These are phyloP conservation scores for Mycena venus DNA, from an alignment of 768 basidiomycete genomes.

Conservation along the genomic window DNA sequence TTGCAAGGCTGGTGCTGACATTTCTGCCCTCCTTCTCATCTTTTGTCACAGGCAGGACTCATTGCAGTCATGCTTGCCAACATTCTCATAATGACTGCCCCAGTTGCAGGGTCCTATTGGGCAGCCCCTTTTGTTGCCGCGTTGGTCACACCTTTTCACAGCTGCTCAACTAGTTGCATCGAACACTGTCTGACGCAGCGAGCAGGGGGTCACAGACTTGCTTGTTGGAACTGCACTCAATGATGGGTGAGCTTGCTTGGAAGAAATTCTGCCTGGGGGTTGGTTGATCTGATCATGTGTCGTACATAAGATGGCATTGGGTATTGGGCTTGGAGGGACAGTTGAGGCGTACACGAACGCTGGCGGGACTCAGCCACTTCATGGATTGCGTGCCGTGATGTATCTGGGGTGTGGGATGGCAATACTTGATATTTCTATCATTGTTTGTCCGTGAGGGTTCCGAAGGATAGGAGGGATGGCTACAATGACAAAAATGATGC, in stretches of 20 bases:
- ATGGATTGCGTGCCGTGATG: background rate
- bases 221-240: constrained; percentile 14
- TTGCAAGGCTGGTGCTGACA: background rate
- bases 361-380: background rate
- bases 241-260: constrained; percentile 17
- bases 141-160: background rate
- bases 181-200: constrained; percentile 5
- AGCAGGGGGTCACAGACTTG: constrained; percentile 5
- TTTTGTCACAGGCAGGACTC: background rate
- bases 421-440: background rate
- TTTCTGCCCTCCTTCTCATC: background rate
- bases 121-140: constrained; percentile 1
- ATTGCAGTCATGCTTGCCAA: constrained; percentile 4
- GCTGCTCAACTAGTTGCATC: constrained; percentile 14
- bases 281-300: too few relatives aligned
- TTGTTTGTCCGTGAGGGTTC: background rate
- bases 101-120: background rate
- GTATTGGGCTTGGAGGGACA: constrained; percentile 11
- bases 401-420: constrained; percentile 5
- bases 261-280: too few relatives aligned
- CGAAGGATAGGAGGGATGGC: constrained; percentile 12
- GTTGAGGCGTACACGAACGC: background rate
- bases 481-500: background rate
- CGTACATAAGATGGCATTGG: constrained; percentile 1
- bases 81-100: constrained; percentile 6